Base-by-base conservation (phyloP, 495 filamentous ascomycete species). In the Aeminium ludgeri region DNA sequence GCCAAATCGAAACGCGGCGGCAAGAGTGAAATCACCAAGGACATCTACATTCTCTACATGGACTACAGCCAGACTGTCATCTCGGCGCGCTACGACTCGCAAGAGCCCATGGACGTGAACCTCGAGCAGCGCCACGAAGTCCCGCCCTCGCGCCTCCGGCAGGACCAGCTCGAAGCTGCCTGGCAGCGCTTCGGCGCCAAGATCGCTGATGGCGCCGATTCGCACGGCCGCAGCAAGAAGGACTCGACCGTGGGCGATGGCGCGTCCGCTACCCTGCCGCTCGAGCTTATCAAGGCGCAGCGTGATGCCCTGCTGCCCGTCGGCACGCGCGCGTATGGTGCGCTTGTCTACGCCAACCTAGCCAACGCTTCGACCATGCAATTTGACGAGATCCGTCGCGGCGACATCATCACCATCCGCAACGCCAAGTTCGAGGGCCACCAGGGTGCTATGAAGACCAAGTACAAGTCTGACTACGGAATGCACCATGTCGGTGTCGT, bases 381-480 rank as follows among this genome's bases (percentile, higher is more conserved):
- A 54, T 78, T 83, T 54, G 89, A 96, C 53, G 86, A 95, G 65
- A 97, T 97, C 52, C 77, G 89, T 6, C 69, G 87, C 0, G 89
- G 89, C 40, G 89, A 97, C 55, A 82, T 97, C 48, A 72, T 97
- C 30, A 87, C 80, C 34, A 80, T 96, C 57, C 78, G 91, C 36
- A 95, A 97, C 45, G 82, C 87, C 10, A 82, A 77, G 50, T 95
- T 97, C 64, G 84, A 95, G 56, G 89, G 89, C 23, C 91, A 97
- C 57, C 82, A 86, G 46, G 89, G 89, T 2, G 72, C 84, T 8
- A 82, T 97, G 79, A 86, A 94, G 53, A 77, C 81, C 48, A 96
- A 96, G 61, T 97, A 97, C 55, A 76, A 63, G 38, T 62, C 72
- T 28, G 89, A 97, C 46, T 83, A 94, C 0, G 89, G 89, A 35